A percentile compares a stretch with the other conserved stretches of the same genome.
These are phyloP conservation scores for Ustilaginoidea virens DNA, from an alignment of 2,329 filamentous ascomycete species.

Conservation along the genomic window DNA sequence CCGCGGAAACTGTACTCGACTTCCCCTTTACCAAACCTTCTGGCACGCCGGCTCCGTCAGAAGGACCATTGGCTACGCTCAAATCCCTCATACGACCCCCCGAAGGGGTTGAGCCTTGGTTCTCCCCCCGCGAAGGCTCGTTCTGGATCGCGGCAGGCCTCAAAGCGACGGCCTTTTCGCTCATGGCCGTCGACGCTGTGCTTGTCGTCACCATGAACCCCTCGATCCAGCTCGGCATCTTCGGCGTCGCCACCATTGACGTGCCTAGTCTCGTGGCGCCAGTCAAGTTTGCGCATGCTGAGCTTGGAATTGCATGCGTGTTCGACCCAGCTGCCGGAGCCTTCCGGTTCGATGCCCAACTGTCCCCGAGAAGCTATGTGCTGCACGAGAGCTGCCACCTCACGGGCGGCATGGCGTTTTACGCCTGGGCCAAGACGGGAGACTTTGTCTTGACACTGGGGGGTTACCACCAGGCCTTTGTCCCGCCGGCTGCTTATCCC, in stretches of 20 bases:
- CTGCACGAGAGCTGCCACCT: constrained; percentile 23
- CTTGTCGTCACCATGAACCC: constrained; percentile 17
- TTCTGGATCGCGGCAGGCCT: constrained; percentile 24
- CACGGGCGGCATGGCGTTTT: constrained; percentile 25
- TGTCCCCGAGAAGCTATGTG: constrained; percentile 24
- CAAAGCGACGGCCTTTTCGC: constrained; percentile 21
- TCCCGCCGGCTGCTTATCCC: constrained; percentile 19
- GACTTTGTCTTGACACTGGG: constrained; percentile 30
- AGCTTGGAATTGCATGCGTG: constrained; percentile 19
- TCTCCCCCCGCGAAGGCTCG: constrained; percentile 12
- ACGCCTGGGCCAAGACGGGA: constrained; percentile 19
- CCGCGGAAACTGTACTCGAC: constrained; percentile 5
- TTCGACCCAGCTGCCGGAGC: constrained; percentile 19
- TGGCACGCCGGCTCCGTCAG: neutral
- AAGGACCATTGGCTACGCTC: constrained; percentile 2
- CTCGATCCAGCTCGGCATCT: constrained; percentile 18
- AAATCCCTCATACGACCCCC: constrained; percentile 2
- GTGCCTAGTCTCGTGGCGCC: constrained; percentile 10
- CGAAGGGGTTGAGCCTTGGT: constrained; percentile 13
- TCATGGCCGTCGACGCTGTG: constrained; percentile 20
- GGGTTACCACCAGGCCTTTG: constrained; percentile 26
- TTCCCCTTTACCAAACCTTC: constrained; percentile 9
- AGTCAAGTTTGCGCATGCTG: constrained; percentile 18
- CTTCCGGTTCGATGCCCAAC: constrained; percentile 21
- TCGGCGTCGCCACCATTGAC: constrained; percentile 14